Conservation (phyloP, 768 basidiomycete species). For the Suillus americanus region DNA sequence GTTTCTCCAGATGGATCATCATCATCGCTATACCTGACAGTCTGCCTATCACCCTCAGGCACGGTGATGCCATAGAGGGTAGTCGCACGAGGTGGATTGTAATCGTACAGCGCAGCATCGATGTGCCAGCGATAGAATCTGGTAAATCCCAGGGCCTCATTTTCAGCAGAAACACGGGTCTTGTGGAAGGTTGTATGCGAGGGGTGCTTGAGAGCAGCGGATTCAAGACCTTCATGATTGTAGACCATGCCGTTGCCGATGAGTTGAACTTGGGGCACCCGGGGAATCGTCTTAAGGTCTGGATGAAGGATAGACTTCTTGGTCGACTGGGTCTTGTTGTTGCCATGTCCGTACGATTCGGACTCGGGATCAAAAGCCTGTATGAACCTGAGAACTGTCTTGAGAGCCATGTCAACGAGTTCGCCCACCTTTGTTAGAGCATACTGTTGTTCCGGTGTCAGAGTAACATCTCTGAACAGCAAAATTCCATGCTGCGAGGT, state of each 20-base stretch:
- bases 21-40: constrained; percentile 48
- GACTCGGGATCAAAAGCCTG: constrained; percentile 75
- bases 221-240: constrained; percentile 76
- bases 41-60: constrained; percentile 64
- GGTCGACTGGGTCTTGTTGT: constrained; percentile 77
- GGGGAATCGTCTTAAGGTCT: constrained; percentile 88
- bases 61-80: constrained; percentile 79
- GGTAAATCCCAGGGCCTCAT: constrained; percentile 76
- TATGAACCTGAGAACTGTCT: constrained; percentile 8
- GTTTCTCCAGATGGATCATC: constrained; percentile 89
- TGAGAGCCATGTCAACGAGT: constrained; percentile 1
- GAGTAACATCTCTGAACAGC: constrained; percentile 66
- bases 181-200: constrained; percentile 88
- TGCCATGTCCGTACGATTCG: constrained; percentile 79
- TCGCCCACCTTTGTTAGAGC: constrained; percentile 72
- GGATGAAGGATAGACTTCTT: constrained; percentile 84
- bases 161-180: constrained; percentile 67
- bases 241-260: constrained; percentile 86
- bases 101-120: constrained; percentile 80
- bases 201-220: constrained; percentile 82
- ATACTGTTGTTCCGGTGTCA: constrained; percentile 84
- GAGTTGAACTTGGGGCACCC: constrained; percentile 86
- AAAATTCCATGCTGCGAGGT: constrained; percentile 61
- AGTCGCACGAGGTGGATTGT: constrained; percentile 80
- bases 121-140: constrained; percentile 94